Base-by-base conservation (phyloP, 2,329 filamentous ascomycete species). In the Fusarium compactum region DNA sequence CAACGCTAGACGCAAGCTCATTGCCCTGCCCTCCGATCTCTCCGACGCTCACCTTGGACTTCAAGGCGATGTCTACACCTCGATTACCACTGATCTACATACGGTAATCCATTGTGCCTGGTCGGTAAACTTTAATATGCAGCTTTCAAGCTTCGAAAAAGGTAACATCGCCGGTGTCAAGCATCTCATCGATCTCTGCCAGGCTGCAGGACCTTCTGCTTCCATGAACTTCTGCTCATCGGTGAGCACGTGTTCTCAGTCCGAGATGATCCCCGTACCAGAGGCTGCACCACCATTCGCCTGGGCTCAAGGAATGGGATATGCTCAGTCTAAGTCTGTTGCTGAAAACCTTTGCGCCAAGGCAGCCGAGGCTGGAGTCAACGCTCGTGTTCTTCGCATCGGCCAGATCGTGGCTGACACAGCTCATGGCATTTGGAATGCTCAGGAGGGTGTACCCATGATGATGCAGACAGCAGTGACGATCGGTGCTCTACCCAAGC, bases 61-160 rank as follows among this genome's bases (percentile, higher is more conserved):
- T 2, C 57, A 69, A 4, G 11, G 53, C 0, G 70, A 77, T 0
- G 71, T 65, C 8, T 75, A 77, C 16, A 66, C 73, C 3, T 71
- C 76, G 6, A 65, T 83, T 3, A 55, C 65, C 16, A 58, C 67
- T 15, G 65, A 76, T 2, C 65, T 85, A 30, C 85, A 83, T 0
- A 72, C 77, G 1, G 80, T 85, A 41, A 82, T 87, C 25, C 85
- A 87, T 76, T 80, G 80, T 40, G 84, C 85, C 8, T 87, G 86
- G 86, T 79, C 84, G 8, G 86, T 87, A 41, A 88, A 87, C 75
- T 88, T 88, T 78, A 87, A 84, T 65, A 77, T 86, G 51, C 78
- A 78, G 7, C 80, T 87, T 12, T 74, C 76, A 16, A 84, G 80
- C 60, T 87, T 87, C 70, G 85, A 86, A 60, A 55, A 74, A 3